Evolutionary conservation across 2,329 filamentous ascomycete genomes (phyloP), one percentile per base, ranked within the genome.

Genomic region (Ophiostoma ulmi): DNA sequence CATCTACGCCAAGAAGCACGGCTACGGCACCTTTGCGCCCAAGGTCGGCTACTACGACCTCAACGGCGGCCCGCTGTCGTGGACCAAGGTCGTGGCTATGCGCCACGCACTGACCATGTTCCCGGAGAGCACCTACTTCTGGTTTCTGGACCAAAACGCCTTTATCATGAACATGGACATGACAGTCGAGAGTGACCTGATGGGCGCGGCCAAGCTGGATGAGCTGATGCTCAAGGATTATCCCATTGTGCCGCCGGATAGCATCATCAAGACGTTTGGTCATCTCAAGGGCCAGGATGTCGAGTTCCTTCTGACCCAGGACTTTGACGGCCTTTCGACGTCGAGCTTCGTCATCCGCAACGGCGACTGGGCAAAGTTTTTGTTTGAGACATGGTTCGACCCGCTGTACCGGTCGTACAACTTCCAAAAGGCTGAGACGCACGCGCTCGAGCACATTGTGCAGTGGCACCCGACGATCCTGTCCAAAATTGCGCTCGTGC

Each of bases 401-500:
- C 95, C 95, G 67, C 83, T 98, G 63, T 99, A 97, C 80, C 86
- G 94, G 74, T 91, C 86, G 75, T 99, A 99, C 81, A 97, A 97
- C 78, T 99, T 99, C 77, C 92, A 96, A 77, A 97, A 96, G 79
- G 94, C 93, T 0, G 95, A 99, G 80, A 87, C 85, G 35, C 94
- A 99, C 82, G 94, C 94, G 68, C 80, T 26, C 67, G 91, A 94
- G 80, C 92, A 95, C 78, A 91, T 94, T 75, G 88, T 92, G 44
- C 94, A 97, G 83, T 99, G 95, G 96, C 95, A 99, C 78, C 93
- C 94, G 38, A 99, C 95, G 0, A 90, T 99, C 64, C 86, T 99
- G 13, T 93, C 94, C 52, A 95, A 93, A 78, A 82, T 98, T 73
- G 94, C 91, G 1, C 84, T 99, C 31, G 85, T 99, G n/a, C 93